These are phyloP conservation scores for Pseudogymnoascus verrucosus DNA, from an alignment of 2,329 filamentous ascomycete genomes.

Conservation along the genomic window DNA sequence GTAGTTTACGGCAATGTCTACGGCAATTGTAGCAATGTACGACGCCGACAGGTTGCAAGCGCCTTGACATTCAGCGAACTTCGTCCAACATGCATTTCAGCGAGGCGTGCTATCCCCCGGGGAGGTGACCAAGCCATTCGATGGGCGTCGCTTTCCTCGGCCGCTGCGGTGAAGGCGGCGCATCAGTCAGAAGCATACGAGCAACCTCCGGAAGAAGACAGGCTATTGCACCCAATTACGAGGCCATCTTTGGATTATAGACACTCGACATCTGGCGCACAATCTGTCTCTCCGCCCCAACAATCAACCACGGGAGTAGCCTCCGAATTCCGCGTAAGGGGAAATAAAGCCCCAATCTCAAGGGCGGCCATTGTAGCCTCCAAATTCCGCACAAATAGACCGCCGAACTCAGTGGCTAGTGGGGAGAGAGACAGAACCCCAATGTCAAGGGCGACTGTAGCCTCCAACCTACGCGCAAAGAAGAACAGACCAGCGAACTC, in stretches of 20 bases:
- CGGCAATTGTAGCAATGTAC: conserved; percentile 2
- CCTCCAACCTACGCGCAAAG: neutral
- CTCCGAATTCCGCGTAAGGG: neutral
- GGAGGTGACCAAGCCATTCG: neutral
- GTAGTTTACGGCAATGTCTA: conserved; percentile 18
- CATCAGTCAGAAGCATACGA: neutral
- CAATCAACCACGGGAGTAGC: neutral
- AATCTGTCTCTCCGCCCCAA: neutral
- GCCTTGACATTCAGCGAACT: neutral
- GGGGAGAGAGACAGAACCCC: neutral
- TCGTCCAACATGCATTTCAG: neutral
- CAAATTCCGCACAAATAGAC: neutral
- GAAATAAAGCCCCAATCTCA: neutral
- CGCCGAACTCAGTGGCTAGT: neutral
- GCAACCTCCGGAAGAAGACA: neutral
- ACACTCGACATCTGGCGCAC: neutral
- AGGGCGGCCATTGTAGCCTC: neutral
- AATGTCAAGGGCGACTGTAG: neutral
- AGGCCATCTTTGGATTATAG: neutral
- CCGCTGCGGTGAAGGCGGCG: neutral
- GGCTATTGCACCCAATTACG: neutral
- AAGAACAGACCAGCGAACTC: no score
- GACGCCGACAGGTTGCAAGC: neutral
- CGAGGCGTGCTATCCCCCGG: neutral
- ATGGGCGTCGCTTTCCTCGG: neutral